A percentile compares a stretch with the other conserved stretches of the same genome.
Conservation (phyloP, 495 filamentous ascomycete genomes). For the Chaetomium fimeti region DNA sequence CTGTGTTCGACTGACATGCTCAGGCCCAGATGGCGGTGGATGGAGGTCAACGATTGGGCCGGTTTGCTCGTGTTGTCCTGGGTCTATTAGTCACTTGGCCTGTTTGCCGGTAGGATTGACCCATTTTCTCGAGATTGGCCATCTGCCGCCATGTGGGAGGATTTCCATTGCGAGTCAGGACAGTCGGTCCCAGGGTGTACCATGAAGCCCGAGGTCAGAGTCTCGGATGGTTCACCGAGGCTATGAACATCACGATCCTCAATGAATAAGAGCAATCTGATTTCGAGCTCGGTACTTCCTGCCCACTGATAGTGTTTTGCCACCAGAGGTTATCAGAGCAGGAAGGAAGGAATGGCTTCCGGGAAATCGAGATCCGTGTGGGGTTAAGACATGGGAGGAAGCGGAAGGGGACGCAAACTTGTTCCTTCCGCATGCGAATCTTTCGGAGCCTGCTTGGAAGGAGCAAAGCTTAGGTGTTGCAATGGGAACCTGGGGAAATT, state of each 20-base stretch:
- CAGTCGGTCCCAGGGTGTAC: not conserved
- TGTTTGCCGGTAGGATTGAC: constrained; percentile 1
- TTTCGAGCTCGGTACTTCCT: not conserved
- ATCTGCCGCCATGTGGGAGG: not conserved
- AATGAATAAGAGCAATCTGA: too few relatives aligned
- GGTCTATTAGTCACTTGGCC: not conserved
- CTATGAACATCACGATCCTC: too few relatives aligned
- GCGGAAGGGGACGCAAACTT: not conserved
- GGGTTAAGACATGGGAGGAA: not conserved
- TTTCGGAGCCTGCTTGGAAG: not conserved
- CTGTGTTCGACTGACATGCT: not conserved
- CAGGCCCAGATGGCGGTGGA: not conserved
- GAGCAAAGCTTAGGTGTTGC: not conserved
- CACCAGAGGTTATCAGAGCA: not conserved
- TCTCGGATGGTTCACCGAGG: too few relatives aligned
- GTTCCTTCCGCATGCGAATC: constrained; percentile 1
- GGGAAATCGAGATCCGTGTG: not conserved
- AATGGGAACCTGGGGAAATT: too few relatives aligned
- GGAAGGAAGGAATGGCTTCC: not conserved
- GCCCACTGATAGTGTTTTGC: not conserved
- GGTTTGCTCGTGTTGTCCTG: not conserved
- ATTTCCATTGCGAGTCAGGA: not conserved
- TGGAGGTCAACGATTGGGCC: not conserved
- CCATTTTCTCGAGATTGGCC: not conserved
- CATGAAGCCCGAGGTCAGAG: not conserved